phyloP scores from a whole-genome alignment of 2,329 filamentous ascomycete genomes.

The Coniella vitis region DNA sequence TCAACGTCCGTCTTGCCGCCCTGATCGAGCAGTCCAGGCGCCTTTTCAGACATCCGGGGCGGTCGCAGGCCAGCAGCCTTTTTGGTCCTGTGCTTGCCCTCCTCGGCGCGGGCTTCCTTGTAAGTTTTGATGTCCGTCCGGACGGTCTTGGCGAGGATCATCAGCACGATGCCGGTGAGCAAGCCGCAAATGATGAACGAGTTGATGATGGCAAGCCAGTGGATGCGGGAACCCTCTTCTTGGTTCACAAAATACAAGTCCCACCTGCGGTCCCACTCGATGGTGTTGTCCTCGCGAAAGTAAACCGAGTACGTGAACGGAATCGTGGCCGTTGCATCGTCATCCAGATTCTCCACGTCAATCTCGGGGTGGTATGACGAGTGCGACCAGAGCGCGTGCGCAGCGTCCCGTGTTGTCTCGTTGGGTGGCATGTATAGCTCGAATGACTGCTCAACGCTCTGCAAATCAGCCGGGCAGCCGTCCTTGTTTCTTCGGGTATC shows the following conservation, averaged over 20 bases:
- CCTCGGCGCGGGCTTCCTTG: constrained; percentile 58
- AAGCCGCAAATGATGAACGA: constrained; percentile 77
- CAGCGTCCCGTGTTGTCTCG: constrained; percentile 42
- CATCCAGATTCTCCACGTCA: constrained; percentile 48
- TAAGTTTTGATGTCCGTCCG: constrained; percentile 71
- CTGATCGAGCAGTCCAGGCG: constrained; percentile 54
- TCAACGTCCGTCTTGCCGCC: constrained; percentile 45
- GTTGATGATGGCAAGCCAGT: constrained; percentile 86
- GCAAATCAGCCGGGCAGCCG: constrained; percentile 63
- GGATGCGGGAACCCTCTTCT: constrained; percentile 71
- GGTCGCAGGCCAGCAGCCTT: constrained; percentile 38
- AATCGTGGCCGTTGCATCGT: constrained; percentile 61
- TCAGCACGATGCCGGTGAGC: constrained; percentile 70
- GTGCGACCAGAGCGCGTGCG: constrained; percentile 38
- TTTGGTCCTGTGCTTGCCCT: constrained; percentile 54
- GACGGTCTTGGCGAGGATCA: constrained; percentile 74
- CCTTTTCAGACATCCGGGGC: constrained; percentile 43
- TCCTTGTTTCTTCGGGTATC: constrained; percentile 50
- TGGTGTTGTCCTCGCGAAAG: constrained; percentile 71
- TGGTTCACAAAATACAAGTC: constrained; percentile 87
- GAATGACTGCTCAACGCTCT: constrained; percentile 56
- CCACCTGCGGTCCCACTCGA: constrained; percentile 83
- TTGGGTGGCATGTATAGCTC: constrained; percentile 64
- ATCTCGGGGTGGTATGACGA: constrained; percentile 53
- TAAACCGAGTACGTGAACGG: constrained; percentile 88